These are phyloP conservation scores for Quercus bicolor DNA, from an alignment of 306 rosid genomes.

Conservation along the genomic window DNA sequence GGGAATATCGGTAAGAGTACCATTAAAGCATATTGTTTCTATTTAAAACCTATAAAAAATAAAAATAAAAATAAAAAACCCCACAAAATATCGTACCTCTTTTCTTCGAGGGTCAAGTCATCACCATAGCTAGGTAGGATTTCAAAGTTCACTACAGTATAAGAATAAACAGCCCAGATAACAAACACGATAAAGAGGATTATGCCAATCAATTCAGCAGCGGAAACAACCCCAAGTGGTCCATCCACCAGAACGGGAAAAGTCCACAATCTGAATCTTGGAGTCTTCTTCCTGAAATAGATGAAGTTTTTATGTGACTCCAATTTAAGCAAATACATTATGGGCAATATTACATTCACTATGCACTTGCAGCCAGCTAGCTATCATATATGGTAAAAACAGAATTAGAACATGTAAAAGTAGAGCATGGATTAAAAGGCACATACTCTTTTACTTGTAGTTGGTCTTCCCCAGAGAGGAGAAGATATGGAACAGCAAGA, in stretches of 20 bases:
- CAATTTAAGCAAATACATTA: background rate
- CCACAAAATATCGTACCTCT: conserved; percentile 35
- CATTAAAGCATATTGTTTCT: background rate
- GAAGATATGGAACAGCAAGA: conserved; percentile 53
- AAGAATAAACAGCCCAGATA: conserved; percentile 60
- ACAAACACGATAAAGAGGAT: conserved; percentile 54
- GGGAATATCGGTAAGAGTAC: background rate
- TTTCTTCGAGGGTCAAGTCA: conserved; percentile 20
- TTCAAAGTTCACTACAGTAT: conserved; percentile 32
- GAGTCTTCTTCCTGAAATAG: conserved; percentile 50
- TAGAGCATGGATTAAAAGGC: background rate
- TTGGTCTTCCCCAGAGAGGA: conserved; percentile 55
- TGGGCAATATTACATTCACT: background rate
- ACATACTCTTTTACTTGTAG: conserved; percentile 40
- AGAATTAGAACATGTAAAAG: background rate
- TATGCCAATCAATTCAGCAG: conserved; percentile 74
- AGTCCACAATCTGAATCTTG: conserved; percentile 75
- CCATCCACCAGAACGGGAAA: conserved; percentile 80
- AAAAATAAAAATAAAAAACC: background rate
- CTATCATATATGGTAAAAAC: background rate
- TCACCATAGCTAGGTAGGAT: conserved; percentile 6
- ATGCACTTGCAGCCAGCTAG: background rate
- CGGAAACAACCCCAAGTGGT: conserved; percentile 87
- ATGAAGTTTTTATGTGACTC: background rate
- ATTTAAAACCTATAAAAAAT: background rate